These are phyloP conservation scores for Amanita thiersii DNA, from an alignment of 768 basidiomycete genomes.

Conservation along the genomic window DNA sequence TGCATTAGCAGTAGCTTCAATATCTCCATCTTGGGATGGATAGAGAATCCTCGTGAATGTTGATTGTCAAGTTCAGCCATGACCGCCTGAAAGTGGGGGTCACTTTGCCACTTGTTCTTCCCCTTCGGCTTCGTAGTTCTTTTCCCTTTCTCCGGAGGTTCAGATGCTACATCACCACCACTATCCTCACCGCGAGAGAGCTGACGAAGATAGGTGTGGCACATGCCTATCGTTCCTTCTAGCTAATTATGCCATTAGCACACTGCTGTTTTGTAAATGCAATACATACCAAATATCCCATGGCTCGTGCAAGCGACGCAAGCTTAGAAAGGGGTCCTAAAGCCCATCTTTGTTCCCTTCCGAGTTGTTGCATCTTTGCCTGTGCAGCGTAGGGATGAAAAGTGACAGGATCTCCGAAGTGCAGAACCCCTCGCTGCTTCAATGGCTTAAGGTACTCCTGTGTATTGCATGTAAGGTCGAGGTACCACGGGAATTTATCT, in stretches of 20 bases:
- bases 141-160: constrained; percentile 12
- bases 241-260: constrained; percentile 36
- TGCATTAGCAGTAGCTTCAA: constrained; percentile 67
- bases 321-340: constrained; percentile 44
- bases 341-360: constrained; percentile 37
- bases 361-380: constrained; percentile 29
- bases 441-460: constrained; percentile 24
- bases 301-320: constrained; percentile 60
- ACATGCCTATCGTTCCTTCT: constrained; percentile 77
- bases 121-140: constrained; percentile 23
- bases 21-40: constrained; percentile 91
- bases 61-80: constrained; percentile 62
- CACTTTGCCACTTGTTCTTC: constrained; percentile 35
- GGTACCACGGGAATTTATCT: not conserved
- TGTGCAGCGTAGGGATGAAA: constrained; percentile 63
- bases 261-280: not conserved
- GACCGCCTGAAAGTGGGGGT: constrained; percentile 55
- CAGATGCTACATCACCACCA: constrained; percentile 16
- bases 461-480: constrained; percentile 3
- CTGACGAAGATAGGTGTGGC: constrained; percentile 54
- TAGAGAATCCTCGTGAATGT: constrained; percentile 41
- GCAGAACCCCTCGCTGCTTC: constrained; percentile 33
- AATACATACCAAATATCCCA: constrained; percentile 75
- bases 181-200: constrained; percentile 31
- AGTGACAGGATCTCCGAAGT: constrained; percentile 42